These are phyloP conservation scores for Microascus cirrosus DNA, from an alignment of 2,329 filamentous ascomycete genomes.

Conservation along the genomic window DNA sequence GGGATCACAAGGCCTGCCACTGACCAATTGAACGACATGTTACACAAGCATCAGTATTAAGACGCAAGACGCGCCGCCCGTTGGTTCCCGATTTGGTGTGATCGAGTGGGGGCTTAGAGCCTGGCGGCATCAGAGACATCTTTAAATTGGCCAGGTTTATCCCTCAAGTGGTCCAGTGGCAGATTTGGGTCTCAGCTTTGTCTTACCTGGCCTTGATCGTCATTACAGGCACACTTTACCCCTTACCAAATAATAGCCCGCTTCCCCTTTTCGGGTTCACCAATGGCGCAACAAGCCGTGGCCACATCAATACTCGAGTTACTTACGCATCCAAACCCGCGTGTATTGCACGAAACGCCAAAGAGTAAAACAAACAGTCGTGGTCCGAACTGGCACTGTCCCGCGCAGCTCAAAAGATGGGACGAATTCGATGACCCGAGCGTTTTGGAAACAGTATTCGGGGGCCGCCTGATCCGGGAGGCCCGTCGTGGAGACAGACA, in stretches of 20 bases:
- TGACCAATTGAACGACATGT: not conserved
- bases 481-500: not conserved
- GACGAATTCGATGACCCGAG: not conserved
- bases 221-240: not conserved
- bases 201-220: slow-evolving; percentile 4
- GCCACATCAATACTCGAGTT: slow-evolving; percentile 9
- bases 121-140: not conserved
- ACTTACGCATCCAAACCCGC: slow-evolving; percentile 8
- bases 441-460: not conserved
- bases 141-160: not conserved
- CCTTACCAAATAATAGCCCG: not conserved
- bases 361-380: slow-evolving; percentile 6
- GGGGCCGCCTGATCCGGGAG: not conserved
- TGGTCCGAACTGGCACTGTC: not conserved
- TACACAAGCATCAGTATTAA: not conserved
- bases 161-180: slow-evolving; percentile 1
- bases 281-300: not conserved
- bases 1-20: not conserved
- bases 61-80: not conserved
- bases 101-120: not conserved
- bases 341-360: slow-evolving; percentile 1
- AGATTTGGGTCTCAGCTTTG: not conserved
- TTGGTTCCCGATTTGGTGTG: not conserved
- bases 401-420: not conserved
- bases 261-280: not conserved